phyloP scores from a whole-genome alignment of 129 eudicot genomes.

The Chrysanthemum lavandulifolium region DNA sequence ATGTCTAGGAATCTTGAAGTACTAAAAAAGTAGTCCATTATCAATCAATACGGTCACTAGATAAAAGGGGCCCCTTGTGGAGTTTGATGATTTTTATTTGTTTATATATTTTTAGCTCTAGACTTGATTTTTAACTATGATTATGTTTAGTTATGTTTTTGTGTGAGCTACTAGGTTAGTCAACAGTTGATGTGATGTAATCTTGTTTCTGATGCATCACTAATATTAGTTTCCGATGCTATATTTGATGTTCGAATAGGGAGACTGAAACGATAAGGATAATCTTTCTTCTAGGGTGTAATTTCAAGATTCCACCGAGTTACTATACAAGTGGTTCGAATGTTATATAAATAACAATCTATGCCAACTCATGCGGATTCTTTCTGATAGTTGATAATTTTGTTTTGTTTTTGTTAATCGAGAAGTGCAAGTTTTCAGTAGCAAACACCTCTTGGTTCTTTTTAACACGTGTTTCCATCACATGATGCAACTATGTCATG shows the following conservation, averaged over 20 bases:
- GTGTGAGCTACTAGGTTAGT: neutral
- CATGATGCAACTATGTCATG: too few species aligned
- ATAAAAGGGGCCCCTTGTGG: slow-evolving; percentile 7
- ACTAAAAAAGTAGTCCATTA: neutral
- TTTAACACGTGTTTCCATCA: too few species aligned
- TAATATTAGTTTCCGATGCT: slow-evolving; percentile 1
- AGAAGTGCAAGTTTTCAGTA: too few species aligned
- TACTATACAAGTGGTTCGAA: neutral
- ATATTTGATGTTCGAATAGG: slow-evolving; percentile 3
- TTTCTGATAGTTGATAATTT: too few species aligned
- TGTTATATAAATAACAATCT: too few species aligned
- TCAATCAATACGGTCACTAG: slow-evolving; percentile 17
- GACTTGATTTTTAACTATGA: slow-evolving; percentile 4
- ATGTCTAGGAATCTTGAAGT: slow-evolving; percentile 28
- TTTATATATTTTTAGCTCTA: slow-evolving; percentile 11
- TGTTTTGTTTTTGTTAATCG: too few species aligned
- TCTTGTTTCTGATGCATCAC: neutral
- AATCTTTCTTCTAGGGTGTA: slow-evolving; percentile 13
- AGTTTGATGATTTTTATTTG: slow-evolving; percentile 3
- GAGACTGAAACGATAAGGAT: neutral
- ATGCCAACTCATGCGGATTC: too few species aligned
- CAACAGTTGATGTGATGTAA: neutral
- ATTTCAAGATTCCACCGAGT: slow-evolving; percentile 8
- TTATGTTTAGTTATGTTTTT: neutral
- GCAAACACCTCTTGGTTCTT: too few species aligned